Evolutionary conservation across 345 rosid species (phyloP), one percentile per base, ranked within the genome.

Genomic region (Linum trigynum): DNA sequence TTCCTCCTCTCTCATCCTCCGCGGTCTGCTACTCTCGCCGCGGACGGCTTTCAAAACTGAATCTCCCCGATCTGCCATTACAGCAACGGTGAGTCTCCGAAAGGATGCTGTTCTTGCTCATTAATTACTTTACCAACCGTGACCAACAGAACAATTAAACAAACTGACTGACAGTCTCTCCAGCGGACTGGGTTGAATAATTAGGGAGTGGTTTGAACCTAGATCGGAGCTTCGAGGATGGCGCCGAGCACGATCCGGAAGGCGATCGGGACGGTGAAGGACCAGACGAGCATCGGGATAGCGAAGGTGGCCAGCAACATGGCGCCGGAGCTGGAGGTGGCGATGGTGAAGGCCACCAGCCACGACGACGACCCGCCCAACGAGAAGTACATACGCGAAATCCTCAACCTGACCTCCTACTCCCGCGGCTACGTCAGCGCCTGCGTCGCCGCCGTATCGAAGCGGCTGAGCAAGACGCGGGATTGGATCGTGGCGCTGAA

Each of bases 281-380:
- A 94, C 63, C 99, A 94, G 57, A 94, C 99, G 7, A 94, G 96
- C 61, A 94, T 94, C 2, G 78, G 99, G 59, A 74, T 94, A 37
- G 99, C 99, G 10, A 94, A 90, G 68, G 96, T 94, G 11, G 86
- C 92, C 0, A 84, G 99, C 55, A 90, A 88, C 79, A 65, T 88
- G 72, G 95, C 97, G n/a, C 97, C 99, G 55, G 97, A 94, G 71
- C 95, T 94, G 2, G 97, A 94, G 67, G 99, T 94, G 15, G 83
- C 86, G 53, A 80, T 94, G 43, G 99, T 94, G 50, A 94, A 94
- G 70, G 97, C 92, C 41, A 94, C 97, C 2, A 88, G 87, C 77
- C 99, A 94, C 65, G 95, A 90, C 67, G 92, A 88, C 11, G 97
- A 88, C 12, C 99, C 92, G 0, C 82, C 99, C 0, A 84, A 81